A percentile compares a stretch with the other conserved stretches of the same genome.
These are phyloP conservation scores for Sanghuangporus weigelae DNA, from an alignment of 1,284 basidiomycete species.

Conservation along the genomic window DNA sequence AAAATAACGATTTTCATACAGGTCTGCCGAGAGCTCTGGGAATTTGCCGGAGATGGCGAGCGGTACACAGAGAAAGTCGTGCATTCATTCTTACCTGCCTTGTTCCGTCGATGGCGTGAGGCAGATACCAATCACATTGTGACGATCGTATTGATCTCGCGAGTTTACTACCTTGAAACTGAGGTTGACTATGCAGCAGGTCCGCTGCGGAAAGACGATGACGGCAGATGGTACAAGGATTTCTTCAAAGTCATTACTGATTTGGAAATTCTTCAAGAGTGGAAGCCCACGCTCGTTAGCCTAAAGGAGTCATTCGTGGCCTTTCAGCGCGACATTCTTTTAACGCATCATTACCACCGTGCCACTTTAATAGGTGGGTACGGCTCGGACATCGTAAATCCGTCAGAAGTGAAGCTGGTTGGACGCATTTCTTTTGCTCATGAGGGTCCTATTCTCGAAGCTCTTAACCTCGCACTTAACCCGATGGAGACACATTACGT, in stretches of 20 bases:
- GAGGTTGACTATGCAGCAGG: constrained; percentile 78
- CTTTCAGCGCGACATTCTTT: constrained; percentile 82
- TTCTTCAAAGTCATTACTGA: constrained; percentile 95
- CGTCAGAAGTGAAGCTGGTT: constrained; percentile 58
- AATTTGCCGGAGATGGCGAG: constrained; percentile 95
- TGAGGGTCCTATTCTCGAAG: constrained; percentile 93
- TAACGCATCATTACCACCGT: constrained; percentile 81
- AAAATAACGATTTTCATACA: constrained; percentile 93
- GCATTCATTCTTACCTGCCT: constrained; percentile 83
- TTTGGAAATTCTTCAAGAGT: constrained; percentile 82
- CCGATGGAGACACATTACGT: constrained; percentile 95
- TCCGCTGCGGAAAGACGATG: constrained; percentile 67
- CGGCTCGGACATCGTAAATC: not conserved
- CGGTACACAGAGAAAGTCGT: constrained; percentile 96
- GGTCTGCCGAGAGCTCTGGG: constrained; percentile 94
- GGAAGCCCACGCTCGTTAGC: constrained; percentile 80
- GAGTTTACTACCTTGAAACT: constrained; percentile 85
- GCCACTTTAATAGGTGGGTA: constrained; percentile 33
- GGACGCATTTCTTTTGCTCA: constrained; percentile 84
- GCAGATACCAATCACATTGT: constrained; percentile 89
- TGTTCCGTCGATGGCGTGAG: constrained; percentile 80
- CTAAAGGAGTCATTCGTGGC: constrained; percentile 87
- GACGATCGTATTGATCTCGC: constrained; percentile 91
- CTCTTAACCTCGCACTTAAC: constrained; percentile 89
- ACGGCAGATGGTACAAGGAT: constrained; percentile 87